A percentile compares a stretch with the other conserved stretches of the same genome.
phyloP scores from a whole-genome alignment of 2,329 filamentous ascomycete genomes.

The Pseudogymnoascus sp. region DNA sequence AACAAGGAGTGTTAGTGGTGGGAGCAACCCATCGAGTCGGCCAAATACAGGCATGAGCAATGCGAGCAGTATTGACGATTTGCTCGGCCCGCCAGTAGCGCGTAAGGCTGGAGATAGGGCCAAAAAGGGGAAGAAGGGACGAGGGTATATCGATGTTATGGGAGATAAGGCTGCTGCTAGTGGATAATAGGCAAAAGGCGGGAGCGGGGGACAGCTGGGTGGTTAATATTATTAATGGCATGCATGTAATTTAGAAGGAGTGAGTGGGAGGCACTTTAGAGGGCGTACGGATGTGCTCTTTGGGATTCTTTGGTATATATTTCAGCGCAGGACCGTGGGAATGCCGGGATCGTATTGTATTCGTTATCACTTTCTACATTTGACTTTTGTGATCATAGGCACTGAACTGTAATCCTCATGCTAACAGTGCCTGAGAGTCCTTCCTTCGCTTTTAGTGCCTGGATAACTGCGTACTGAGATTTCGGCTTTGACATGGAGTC shows the following conservation, averaged over 20 bases:
- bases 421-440: not conserved
- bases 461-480: not conserved
- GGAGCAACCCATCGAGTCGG: conserved; percentile 48
- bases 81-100: conserved; percentile 67
- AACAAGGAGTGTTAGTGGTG: conserved; percentile 19
- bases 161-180: conserved; percentile 27
- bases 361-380: not conserved
- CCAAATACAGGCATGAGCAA: conserved; percentile 80
- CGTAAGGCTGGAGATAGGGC: conserved; percentile 53
- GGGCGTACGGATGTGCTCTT: conserved; percentile 1
- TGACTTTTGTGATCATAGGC: not conserved
- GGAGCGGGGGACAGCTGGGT: not conserved
- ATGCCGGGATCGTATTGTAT: not conserved
- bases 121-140: conserved; percentile 72
- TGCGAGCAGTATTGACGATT: conserved; percentile 89
- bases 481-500: not conserved
- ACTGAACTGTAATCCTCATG: not conserved
- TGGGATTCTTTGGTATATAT: not conserved
- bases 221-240: conserved; percentile 6
- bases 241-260: not conserved
- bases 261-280: conserved; percentile 2
- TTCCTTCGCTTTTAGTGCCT: not conserved
- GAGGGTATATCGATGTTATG: conserved; percentile 95
- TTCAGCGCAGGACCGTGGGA: conserved; percentile 2
- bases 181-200: not conserved